phyloP scores from a whole-genome alignment of 2,329 filamentous ascomycete genomes.

The Immersiporthe knoxdaviesiana region DNA sequence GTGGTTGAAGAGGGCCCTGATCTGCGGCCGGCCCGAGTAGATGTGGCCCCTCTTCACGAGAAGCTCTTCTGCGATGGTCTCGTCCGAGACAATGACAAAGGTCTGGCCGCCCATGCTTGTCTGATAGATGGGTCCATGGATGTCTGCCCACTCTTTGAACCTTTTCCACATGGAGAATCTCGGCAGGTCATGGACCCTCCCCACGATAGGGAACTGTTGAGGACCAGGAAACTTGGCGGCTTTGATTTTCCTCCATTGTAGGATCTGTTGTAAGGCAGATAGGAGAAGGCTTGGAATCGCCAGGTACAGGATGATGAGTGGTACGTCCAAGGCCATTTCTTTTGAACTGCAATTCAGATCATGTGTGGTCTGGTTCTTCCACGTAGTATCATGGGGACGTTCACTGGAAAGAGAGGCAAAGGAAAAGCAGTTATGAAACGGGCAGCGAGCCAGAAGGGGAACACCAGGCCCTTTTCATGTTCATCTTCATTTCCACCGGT shows the following conservation, averaged over 20 bases:
- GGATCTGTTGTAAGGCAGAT: constrained; percentile 44
- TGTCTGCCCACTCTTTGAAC: constrained; percentile 52
- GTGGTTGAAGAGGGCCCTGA: constrained; percentile 52
- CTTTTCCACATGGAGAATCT: constrained; percentile 54
- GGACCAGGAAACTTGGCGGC: constrained; percentile 48
- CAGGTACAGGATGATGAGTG: constrained; percentile 48
- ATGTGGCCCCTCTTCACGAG: constrained; percentile 54
- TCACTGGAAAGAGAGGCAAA: background rate
- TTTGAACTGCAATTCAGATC: constrained; percentile 21
- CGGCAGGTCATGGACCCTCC: constrained; percentile 53
- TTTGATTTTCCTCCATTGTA: constrained; percentile 40
- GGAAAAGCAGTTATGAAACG: background rate
- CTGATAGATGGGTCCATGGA: constrained; percentile 49
- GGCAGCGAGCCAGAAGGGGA: constrained; percentile 10
- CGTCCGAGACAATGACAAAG: constrained; percentile 51
- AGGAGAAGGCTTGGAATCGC: constrained; percentile 50
- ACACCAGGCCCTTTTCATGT: background rate
- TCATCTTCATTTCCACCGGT: background rate
- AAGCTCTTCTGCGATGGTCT: constrained; percentile 52
- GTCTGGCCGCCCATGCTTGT: constrained; percentile 45
- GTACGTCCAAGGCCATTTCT: constrained; percentile 43
- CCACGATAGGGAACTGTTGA: constrained; percentile 51
- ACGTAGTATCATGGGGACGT: background rate
- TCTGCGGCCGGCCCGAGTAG: constrained; percentile 55
- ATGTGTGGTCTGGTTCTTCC: background rate